Percentiles rank a stretch among this genome's conserved stretches.
These are phyloP conservation scores for Talaromyces wortmannii DNA, from an alignment of 495 filamentous ascomycete species.

Conservation along the genomic window DNA sequence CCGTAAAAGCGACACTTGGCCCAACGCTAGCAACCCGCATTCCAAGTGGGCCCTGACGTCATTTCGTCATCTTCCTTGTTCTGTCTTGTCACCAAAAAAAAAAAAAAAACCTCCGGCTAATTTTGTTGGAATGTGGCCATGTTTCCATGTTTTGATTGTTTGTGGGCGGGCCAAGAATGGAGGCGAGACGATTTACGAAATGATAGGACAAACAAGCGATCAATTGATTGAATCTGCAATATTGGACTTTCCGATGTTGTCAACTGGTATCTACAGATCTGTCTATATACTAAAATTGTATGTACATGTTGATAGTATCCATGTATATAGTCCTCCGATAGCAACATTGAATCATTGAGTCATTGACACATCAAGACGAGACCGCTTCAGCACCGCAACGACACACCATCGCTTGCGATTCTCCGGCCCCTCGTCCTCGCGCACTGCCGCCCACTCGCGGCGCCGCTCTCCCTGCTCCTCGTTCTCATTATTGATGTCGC, in stretches of 20 bases:
- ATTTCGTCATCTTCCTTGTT: neutral
- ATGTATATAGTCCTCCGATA: too few relatives aligned
- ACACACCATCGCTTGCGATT: conserved; percentile 73
- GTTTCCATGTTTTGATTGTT: too few relatives aligned
- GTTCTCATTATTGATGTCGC: conserved; percentile 50
- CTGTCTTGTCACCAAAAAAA: neutral
- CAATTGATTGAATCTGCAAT: too few relatives aligned
- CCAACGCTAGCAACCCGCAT: too few relatives aligned
- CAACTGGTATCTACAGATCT: too few relatives aligned
- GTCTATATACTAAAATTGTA: too few relatives aligned
- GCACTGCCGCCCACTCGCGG: conserved; percentile 50
- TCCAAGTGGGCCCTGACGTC: neutral
- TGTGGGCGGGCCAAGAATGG: too few relatives aligned
- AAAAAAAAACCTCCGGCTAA: neutral
- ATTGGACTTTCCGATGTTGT: too few relatives aligned
- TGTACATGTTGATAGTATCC: too few relatives aligned
- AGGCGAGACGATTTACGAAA: too few relatives aligned
- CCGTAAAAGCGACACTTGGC: too few relatives aligned
- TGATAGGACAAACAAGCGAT: too few relatives aligned
- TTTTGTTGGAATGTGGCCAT: neutral
- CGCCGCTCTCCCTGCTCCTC: conserved; percentile 47
- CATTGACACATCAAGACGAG: neutral
- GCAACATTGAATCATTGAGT: neutral
- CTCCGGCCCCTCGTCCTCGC: conserved; percentile 56
- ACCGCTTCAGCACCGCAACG: conserved; percentile 52